phyloP scores from a whole-genome alignment of 1,284 basidiomycete species.

The Lentinula novae-zelandiae region DNA sequence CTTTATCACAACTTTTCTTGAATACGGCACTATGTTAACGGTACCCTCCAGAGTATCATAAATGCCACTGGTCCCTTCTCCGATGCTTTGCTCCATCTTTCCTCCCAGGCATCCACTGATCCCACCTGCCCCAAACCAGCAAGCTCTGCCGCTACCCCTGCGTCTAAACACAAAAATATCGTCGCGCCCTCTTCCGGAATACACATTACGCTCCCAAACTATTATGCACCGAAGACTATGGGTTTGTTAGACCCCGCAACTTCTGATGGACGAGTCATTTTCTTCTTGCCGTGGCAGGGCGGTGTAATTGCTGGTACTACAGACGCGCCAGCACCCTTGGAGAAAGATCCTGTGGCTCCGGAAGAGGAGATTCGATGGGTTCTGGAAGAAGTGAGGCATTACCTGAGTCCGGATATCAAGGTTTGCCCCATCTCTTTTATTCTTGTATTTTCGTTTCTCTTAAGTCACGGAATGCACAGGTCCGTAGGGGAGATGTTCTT shows the following conservation, averaged over 20 bases:
- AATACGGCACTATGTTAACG: neutral
- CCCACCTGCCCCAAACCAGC: slow-evolving; percentile 4
- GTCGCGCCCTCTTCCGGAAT: slow-evolving; percentile 92
- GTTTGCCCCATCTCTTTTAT: slow-evolving; percentile 47
- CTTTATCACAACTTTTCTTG: slow-evolving; percentile 6
- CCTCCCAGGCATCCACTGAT: slow-evolving; percentile 27
- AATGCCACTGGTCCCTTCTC: slow-evolving; percentile 97
- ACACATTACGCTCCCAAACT: slow-evolving; percentile 96
- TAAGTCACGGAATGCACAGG: neutral
- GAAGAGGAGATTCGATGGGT: slow-evolving; percentile 99
- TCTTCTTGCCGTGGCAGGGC: slow-evolving; percentile 99
- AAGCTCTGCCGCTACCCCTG: neutral
- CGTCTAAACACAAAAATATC: slow-evolving; percentile 71
- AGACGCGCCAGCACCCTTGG: slow-evolving; percentile 79
- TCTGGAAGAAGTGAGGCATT: slow-evolving; percentile 87
- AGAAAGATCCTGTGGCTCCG: slow-evolving; percentile 76
- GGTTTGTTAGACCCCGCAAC: slow-evolving; percentile 95
- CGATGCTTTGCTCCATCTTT: slow-evolving; percentile 84
- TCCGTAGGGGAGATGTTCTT: slow-evolving; percentile 84
- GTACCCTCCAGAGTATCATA: slow-evolving; percentile 67
- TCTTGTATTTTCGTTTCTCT: neutral
- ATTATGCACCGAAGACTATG: slow-evolving; percentile 95
- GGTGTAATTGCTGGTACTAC: slow-evolving; percentile 98
- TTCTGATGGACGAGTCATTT: slow-evolving; percentile 95
- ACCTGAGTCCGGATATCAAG: slow-evolving; percentile 90